Conservation (phyloP, 306 rosid genomes). For the Trifolium fragiferum region DNA sequence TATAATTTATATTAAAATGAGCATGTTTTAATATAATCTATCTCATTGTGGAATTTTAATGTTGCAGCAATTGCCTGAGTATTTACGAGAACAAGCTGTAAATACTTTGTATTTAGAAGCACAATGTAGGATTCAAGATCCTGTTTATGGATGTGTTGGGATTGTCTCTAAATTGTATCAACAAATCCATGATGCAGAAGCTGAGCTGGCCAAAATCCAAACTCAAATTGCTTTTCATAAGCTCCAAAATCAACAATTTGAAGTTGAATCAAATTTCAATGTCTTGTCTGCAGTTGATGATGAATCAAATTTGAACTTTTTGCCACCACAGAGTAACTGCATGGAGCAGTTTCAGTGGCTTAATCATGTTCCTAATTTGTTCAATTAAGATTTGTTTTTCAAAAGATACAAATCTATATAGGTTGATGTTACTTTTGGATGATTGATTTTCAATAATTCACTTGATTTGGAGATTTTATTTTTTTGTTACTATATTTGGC, state of each 20-base stretch:
- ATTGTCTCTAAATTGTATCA: slow-evolving; percentile 60
- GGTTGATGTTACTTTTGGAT: slow-evolving; percentile 7
- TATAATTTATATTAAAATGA: not conserved
- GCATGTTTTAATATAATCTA: not conserved
- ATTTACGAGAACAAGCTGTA: slow-evolving; percentile 61
- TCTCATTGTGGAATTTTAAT: not conserved
- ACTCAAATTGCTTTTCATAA: slow-evolving; percentile 54
- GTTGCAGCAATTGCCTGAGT: slow-evolving; percentile 56
- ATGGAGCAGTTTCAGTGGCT: slow-evolving; percentile 37
- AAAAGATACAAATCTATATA: not conserved
- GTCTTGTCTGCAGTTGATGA: not conserved
- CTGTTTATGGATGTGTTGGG: slow-evolving; percentile 73
- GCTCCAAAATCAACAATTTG: slow-evolving; percentile 31
- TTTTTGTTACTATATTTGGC: slow-evolving; percentile 13
- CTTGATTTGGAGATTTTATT: slow-evolving; percentile 7
- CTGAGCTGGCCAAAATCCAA: slow-evolving; percentile 55
- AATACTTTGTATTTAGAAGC: slow-evolving; percentile 66
- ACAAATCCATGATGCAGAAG: slow-evolving; percentile 52
- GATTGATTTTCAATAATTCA: not conserved
- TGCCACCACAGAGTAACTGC: slow-evolving; percentile 38
- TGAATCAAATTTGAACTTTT: slow-evolving; percentile 19
- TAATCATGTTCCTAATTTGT: slow-evolving; percentile 38
- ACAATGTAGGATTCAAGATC: slow-evolving; percentile 62
- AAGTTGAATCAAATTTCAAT: slow-evolving; percentile 33
- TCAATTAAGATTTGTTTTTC: slow-evolving; percentile 12